A percentile compares a stretch with the other conserved stretches of the same genome.
Evolutionary conservation across 73 alveolate species (phyloP).

Genomic region (Uronychia binucleata): DNA sequence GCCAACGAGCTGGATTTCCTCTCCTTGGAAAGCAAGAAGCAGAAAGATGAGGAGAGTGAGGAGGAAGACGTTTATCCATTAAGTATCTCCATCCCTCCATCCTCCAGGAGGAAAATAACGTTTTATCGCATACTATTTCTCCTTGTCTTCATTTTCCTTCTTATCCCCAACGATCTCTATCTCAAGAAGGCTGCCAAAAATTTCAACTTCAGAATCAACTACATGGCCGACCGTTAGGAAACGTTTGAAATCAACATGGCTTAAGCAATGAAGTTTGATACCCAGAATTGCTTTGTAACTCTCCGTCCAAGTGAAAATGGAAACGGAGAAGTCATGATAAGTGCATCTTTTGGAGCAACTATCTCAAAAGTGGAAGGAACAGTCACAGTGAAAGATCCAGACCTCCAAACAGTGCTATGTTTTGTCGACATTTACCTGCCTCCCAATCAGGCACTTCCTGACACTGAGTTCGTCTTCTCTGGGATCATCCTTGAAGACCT

Average conservation of each 20-base stretch:
- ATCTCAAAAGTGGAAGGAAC: background rate
- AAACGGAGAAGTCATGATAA: background rate
- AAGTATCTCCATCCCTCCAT: background rate
- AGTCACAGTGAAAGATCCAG: background rate
- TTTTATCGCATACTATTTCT: background rate
- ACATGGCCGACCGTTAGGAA: conserved; percentile 1
- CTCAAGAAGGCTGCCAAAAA: background rate
- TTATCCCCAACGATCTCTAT: no score
- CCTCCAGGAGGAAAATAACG: background rate
- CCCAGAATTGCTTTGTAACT: background rate
- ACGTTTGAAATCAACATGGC: background rate
- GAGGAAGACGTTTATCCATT: conserved; percentile 14
- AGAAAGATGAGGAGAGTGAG: no score
- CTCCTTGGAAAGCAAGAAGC: no score
- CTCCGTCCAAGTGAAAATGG: background rate
- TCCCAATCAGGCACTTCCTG: background rate
- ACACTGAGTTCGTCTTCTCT: background rate
- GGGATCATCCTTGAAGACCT: no score
- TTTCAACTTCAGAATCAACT: background rate
- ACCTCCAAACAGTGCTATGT: background rate
- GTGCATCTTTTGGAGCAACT: background rate
- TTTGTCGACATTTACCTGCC: conserved; percentile 1
- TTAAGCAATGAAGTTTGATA: background rate
- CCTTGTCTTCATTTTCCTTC: background rate
- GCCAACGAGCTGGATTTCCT: no score